Base-by-base conservation (phyloP, 2,329 filamentous ascomycete species). In the Colletotrichum sp. region DNA sequence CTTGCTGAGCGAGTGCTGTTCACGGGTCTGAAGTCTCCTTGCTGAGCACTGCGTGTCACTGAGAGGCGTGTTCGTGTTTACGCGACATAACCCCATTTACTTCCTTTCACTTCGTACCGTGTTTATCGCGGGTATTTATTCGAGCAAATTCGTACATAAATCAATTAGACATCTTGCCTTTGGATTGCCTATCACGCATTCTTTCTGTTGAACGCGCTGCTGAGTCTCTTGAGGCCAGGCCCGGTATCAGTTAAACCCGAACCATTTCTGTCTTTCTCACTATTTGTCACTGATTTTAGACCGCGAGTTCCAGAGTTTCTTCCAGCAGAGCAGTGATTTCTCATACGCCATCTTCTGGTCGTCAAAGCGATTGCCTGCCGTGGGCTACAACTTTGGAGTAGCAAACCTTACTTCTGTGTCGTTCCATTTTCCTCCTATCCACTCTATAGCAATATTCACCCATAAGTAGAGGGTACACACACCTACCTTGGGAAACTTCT, bases 391-490 rank as follows among this genome's bases (percentile, higher is more conserved):
- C n/a, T 13, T 21, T 52, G n/a, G 8, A 13, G 10, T 0, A 8
- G 44, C 6, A 52, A 52, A 52, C 44, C n/a, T 52, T 52, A 13
- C n/a, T 52, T 24, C 44, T 21, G 44, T 52, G 44, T 52, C 44
- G 44, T 52, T 52, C 18, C 44, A 52, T 21, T 21, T 52, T 52
- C 10, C 44, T 8, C 44, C n/a, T 52, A 24, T 52, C n/a, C 12
- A 24, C 3, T 52, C 10, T 52, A 52, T 13, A 52, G 44, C 44
- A 52, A 52, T 52, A 52, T 52, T 13, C 5, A 1, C 18, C 1
- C 3, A 1, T 13, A 6, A 2, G n/a, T 52, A 24, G n/a, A 21
- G 44, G 0, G 12, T 52, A 21, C 12, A 24, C 0, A 13, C 4
- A 21, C 0, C 44, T 52, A 21, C 44, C 6, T 21, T 8, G 12